phyloP scores from a whole-genome alignment of 768 basidiomycete genomes.

The Tylopilus intermedius region DNA sequence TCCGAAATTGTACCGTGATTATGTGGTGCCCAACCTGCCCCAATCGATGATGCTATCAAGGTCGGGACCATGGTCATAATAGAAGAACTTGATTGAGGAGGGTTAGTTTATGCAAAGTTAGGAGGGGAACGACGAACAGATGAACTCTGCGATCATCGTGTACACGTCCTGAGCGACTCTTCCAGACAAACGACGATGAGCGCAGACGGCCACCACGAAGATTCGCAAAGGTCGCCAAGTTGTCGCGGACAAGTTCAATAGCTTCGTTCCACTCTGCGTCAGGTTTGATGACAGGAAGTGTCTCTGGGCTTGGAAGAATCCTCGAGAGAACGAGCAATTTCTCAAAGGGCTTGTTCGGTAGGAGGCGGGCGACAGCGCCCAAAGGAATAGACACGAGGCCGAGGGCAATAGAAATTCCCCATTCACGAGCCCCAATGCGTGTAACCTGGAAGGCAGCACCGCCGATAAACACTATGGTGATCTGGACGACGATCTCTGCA shows the following conservation, averaged over 20 bases:
- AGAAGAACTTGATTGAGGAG: constrained; percentile 49
- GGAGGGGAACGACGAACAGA: constrained; percentile 40
- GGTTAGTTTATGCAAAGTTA: constrained; percentile 10
- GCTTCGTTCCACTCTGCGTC: constrained; percentile 74
- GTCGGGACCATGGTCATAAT: constrained; percentile 75
- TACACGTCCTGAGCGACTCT: constrained; percentile 63
- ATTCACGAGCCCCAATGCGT: constrained; percentile 72
- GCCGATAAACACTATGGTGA: constrained; percentile 87
- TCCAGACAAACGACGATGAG: constrained; percentile 79
- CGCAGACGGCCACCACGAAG: constrained; percentile 87
- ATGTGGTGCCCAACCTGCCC: constrained; percentile 59
- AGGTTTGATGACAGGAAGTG: constrained; percentile 56
- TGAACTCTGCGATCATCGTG: constrained; percentile 43
- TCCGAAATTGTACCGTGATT: constrained; percentile 59
- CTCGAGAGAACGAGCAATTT: constrained; percentile 48
- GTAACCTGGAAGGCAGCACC: constrained; percentile 89
- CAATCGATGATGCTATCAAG: constrained; percentile 68
- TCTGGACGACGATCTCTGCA: constrained; percentile 80
- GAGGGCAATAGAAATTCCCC: constrained; percentile 88
- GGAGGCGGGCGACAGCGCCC: constrained; percentile 70
- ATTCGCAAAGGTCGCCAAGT: constrained; percentile 75
- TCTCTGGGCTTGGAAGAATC: constrained; percentile 58
- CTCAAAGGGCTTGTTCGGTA: constrained; percentile 81
- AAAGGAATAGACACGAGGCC: constrained; percentile 86
- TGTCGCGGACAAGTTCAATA: constrained; percentile 78